These are phyloP conservation scores for Rhodotorula toruloides DNA, from an alignment of 768 basidiomycete genomes.

Conservation along the genomic window DNA sequence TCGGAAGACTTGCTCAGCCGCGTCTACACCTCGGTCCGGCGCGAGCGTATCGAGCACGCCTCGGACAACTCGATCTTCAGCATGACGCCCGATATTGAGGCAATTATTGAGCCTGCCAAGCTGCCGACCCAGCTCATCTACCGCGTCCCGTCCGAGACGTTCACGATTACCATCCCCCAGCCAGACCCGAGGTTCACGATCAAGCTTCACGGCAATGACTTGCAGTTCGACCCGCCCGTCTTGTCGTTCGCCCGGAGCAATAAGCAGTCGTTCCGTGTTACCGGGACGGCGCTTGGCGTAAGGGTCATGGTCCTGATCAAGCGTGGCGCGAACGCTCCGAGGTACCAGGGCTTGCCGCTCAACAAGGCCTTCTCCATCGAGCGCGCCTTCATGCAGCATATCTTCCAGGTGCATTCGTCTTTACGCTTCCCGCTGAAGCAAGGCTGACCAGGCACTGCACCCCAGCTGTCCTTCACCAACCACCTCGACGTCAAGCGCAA, in stretches of 20 bases:
- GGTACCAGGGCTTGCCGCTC: slow-evolving; percentile 73
- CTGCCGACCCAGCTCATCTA: slow-evolving; percentile 76
- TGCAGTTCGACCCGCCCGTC: slow-evolving; percentile 78
- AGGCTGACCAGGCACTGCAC: neutral
- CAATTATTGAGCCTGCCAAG: slow-evolving; percentile 37
- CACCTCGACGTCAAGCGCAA: slow-evolving; percentile 55
- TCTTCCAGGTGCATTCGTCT: slow-evolving; percentile 60
- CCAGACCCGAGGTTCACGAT: slow-evolving; percentile 77
- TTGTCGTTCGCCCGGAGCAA: slow-evolving; percentile 71
- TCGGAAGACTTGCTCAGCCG: slow-evolving; percentile 70
- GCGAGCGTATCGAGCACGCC: slow-evolving; percentile 44
- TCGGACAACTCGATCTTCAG: slow-evolving; percentile 42
- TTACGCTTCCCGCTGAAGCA: too few relatives aligned
- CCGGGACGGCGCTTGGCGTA: slow-evolving; percentile 72
- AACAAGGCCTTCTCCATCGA: slow-evolving; percentile 74
- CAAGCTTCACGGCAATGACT: slow-evolving; percentile 77
- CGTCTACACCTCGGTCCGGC: slow-evolving; percentile 69
- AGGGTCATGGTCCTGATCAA: slow-evolving; percentile 79
- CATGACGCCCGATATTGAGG: slow-evolving; percentile 42
- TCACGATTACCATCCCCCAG: slow-evolving; percentile 77
- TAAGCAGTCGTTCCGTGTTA: slow-evolving; percentile 84
- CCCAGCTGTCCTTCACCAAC: slow-evolving; percentile 62
- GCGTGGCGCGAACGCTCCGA: slow-evolving; percentile 72
- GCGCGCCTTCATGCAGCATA: slow-evolving; percentile 95
- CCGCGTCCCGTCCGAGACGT: slow-evolving; percentile 78